phyloP scores from a whole-genome alignment of 257 asterid genomes.

The Petrea volubilis region DNA sequence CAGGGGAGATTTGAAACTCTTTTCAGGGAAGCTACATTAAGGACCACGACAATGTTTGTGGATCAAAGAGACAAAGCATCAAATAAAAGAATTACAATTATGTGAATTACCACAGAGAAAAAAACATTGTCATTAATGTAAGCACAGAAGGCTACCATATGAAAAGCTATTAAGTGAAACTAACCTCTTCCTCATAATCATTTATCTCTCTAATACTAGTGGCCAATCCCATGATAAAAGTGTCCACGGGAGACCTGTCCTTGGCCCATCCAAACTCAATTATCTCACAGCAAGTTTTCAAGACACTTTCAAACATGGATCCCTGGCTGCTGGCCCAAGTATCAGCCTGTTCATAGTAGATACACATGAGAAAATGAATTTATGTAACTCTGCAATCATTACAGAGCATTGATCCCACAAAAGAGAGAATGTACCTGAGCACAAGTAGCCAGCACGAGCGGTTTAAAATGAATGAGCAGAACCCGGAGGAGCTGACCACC shows the following conservation, averaged over 20 bases:
- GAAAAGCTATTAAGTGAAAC: slow-evolving; percentile 19
- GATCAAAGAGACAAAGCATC: not conserved
- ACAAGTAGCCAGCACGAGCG: slow-evolving; percentile 86
- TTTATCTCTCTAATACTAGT: slow-evolving; percentile 83
- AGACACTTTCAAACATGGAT: slow-evolving; percentile 79
- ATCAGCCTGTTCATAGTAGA: slow-evolving; percentile 64
- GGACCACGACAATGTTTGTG: too few relatives aligned
- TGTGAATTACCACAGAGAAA: not conserved
- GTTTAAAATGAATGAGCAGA: slow-evolving; percentile 86
- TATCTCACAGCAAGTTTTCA: slow-evolving; percentile 88
- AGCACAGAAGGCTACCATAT: slow-evolving; percentile 11
- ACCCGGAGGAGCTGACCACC: slow-evolving; percentile 94
- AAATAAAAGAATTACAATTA: not conserved
- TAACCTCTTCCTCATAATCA: slow-evolving; percentile 87
- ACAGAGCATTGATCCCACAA: slow-evolving; percentile 14
- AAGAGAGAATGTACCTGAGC: slow-evolving; percentile 63
- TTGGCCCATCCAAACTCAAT: slow-evolving; percentile 89
- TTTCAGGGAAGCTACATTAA: not conserved
- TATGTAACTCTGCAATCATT: slow-evolving; percentile 25
- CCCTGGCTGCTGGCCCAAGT: slow-evolving; percentile 78
- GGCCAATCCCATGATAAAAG: slow-evolving; percentile 93
- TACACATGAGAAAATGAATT: slow-evolving; percentile 14
- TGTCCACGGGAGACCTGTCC: slow-evolving; percentile 92
- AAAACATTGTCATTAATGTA: not conserved
- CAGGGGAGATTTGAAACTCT: not conserved